Percentiles rank a stretch among this genome's conserved stretches.
phyloP scores from a whole-genome alignment of 345 rosid species.

The Aquilaria sinensis region DNA sequence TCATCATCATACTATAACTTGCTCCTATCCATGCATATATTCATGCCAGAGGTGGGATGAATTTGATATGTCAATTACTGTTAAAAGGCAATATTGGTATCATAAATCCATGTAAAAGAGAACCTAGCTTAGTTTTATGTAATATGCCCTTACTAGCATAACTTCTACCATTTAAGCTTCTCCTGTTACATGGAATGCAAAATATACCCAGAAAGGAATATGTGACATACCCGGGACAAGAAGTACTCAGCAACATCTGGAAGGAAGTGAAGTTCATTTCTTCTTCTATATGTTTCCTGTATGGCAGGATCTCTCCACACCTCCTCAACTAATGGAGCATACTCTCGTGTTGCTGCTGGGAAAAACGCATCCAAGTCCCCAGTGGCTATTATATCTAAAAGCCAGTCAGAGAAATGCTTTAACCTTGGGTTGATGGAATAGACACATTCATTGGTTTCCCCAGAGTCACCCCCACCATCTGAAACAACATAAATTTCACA shows the following conservation, averaged over 20 bases:
- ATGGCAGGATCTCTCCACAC: constrained; percentile 97
- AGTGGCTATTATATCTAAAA: constrained; percentile 93
- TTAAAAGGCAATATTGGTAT: too few species aligned
- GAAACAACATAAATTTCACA: constrained; percentile 13
- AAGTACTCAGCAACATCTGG: constrained; percentile 94
- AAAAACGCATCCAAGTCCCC: constrained; percentile 97
- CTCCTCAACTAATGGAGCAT: constrained; percentile 97
- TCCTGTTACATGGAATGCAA: background rate
- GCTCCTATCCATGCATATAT: too few species aligned
- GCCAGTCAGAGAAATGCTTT: constrained; percentile 98
- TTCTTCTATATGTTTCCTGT: constrained; percentile 82
- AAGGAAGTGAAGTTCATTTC: constrained; percentile 93
- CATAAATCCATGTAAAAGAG: too few species aligned
- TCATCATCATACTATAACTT: too few species aligned
- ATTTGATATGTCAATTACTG: too few species aligned
- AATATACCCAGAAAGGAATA: background rate
- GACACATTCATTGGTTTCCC: constrained; percentile 41
- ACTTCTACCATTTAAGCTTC: too few species aligned
- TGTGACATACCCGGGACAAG: constrained; percentile 67
- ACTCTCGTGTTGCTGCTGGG: constrained; percentile 99
- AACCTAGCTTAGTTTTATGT: too few species aligned
- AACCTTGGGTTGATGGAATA: constrained; percentile 87
- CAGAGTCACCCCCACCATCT: constrained; percentile 42
- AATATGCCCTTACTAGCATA: too few species aligned
- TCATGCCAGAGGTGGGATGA: too few species aligned